Base-by-base conservation (phyloP, 331 rosid species). In the Acacia concinna region DNA sequence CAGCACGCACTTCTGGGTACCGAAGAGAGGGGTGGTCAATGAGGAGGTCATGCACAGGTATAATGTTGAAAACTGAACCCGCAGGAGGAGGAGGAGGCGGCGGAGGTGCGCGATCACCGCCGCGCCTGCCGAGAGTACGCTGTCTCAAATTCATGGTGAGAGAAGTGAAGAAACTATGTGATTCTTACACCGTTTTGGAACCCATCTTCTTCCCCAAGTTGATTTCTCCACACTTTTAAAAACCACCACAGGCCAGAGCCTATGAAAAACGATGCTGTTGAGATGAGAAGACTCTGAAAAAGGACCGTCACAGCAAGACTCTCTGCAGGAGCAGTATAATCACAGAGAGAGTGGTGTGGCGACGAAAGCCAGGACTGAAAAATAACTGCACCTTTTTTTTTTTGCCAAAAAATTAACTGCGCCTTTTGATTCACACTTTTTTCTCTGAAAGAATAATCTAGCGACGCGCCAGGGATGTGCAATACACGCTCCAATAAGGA, bases 11-110 rank as follows among this genome's bases (percentile, higher is more conserved):
- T 75, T 94, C 98, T 0, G 97, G 93, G 40, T 35, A 87, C 41
- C 97, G 89, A 43, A 88, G 97, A 11, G 97, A 89, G 5, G 98
- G 97, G 57, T 94, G 98, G 85, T 94, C 98, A 1, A 78, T 71
- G 21, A 79, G 73, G 40, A 92, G 87, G 80, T 88, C 86, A 62
- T 94, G 97, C 40, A 94, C 88, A 11, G 98, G 98, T 43, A 94
- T 94, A 47, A 94, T 94, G 87, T 94, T 94, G 90, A 75, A 94
- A 2, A 80, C 77, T 3, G 90, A 79, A 28, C 25, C 77, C 6
- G 59, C 0, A n/a, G 74, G 85, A 6, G 74, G 85, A 8, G 75
- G 79, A 6, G 72, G 82, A 4, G 69, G 82, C 75, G 66, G 86
- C 59, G 46, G 86, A 51, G 46, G 64, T 67, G 30, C 43, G 67